Evolutionary conservation across 345 rosid genomes (phyloP), one percentile per base, ranked within the genome.

Genomic region (Murraya koenigii): DNA sequence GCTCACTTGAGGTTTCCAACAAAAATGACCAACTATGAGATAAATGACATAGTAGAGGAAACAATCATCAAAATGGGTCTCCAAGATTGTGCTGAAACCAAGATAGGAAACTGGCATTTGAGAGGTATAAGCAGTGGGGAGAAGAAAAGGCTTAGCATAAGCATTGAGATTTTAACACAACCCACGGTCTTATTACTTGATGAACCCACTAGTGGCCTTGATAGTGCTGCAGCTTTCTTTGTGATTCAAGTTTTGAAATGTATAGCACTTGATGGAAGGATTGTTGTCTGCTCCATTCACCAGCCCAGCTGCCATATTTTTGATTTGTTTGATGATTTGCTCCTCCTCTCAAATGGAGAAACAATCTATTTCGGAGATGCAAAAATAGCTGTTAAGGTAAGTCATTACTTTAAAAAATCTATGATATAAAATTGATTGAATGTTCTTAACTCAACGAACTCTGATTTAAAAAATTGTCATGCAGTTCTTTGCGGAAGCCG

Each of bases 251-350:
- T 75, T 23, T 83, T 82, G 1, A 79, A 71, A 28, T 69, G 62
- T 15, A 78, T 80, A 33, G 87, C 84, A n/a, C 76, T 26, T 4
- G 84, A 80, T 22, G 80, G 82, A 8, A 84, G 80, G 75, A 84
- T 80, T 9, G 88, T 88, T 30, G 68, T 90, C 19, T 88, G 84
- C 52, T 82, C 89, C 2, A 74, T 90, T 72, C 93, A 90, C 52
- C 91, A 90, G 78, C 91, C 90, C 0, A 90, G 91, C 70, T 80
- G 87, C 41, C 85, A 86, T n/a, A 71, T 86, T 44, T 88, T 85
- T 39, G 75, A 84, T 30, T 75, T 86, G 56, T 86, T 88, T 68
- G 84, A 85, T 70, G 81, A 72, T 71, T 76, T 89, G 67, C 77
- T 84, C 65, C 80, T 89, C 41, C 83, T 86, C 8, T 89, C 91